Evolutionary conservation across 1,284 basidiomycete genomes (phyloP).

Genomic region (Ceratobasidium sp.): DNA sequence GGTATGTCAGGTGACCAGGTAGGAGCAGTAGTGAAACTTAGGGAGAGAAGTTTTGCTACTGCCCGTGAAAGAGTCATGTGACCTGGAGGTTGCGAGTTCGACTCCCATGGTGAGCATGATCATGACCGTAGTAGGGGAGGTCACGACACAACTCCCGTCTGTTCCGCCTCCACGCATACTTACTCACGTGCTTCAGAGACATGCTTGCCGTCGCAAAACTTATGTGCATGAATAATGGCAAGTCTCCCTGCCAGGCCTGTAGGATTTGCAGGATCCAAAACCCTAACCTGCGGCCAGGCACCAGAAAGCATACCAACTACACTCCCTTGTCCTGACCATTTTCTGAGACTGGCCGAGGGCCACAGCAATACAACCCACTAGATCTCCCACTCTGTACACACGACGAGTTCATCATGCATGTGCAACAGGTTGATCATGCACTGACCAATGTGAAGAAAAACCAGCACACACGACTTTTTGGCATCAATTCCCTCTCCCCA

Average conservation of each 20-base stretch:
- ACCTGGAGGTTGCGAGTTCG: too few relatives aligned
- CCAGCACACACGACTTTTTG: too few relatives aligned
- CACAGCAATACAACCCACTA: not conserved
- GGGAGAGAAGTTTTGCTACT: too few relatives aligned
- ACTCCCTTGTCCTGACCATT: slow-evolving; percentile 5
- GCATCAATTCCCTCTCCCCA: slow-evolving; percentile 39
- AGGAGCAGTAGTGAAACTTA: too few relatives aligned
- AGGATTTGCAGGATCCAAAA: slow-evolving; percentile 34
- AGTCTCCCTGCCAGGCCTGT: slow-evolving; percentile 41
- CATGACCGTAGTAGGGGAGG: too few relatives aligned
- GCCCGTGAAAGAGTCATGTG: too few relatives aligned
- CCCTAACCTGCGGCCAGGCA: not conserved
- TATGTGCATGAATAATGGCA: slow-evolving; percentile 42
- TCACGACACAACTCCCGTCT: too few relatives aligned
- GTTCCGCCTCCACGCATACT: slow-evolving; percentile 42
- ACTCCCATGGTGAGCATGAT: too few relatives aligned
- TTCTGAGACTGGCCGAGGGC: not conserved
- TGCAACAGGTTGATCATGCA: slow-evolving; percentile 26
- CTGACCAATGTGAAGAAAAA: too few relatives aligned
- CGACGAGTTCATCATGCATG: not conserved
- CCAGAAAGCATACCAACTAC: not conserved
- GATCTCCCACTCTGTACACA: slow-evolving; percentile 37
- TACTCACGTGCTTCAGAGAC: slow-evolving; percentile 40
- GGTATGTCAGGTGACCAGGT: too few relatives aligned
- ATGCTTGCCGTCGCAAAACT: slow-evolving; percentile 42